These are phyloP conservation scores for Trypanosomatidae sp. DNA, from an alignment of 208 protist genomes.

Conservation along the genomic window DNA sequence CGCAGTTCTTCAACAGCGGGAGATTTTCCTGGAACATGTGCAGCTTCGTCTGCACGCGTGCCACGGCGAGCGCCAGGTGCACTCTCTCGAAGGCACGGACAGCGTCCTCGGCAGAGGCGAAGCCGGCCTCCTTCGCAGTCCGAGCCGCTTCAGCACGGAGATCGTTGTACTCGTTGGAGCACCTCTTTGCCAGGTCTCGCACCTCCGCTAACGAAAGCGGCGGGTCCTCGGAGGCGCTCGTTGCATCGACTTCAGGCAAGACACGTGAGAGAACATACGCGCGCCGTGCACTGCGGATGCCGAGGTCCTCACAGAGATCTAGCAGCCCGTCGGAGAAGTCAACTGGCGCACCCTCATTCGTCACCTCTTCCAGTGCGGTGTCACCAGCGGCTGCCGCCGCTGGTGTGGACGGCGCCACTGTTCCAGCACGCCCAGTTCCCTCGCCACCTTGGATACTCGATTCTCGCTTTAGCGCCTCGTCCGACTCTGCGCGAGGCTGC, in stretches of 20 bases:
- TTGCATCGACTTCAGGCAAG: conserved; percentile 19
- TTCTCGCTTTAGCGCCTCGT: background rate
- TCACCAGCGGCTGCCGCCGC: background rate
- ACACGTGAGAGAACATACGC: conserved; percentile 35
- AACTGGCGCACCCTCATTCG: background rate
- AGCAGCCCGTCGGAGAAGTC: conserved; percentile 6
- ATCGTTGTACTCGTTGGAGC: conserved; percentile 32
- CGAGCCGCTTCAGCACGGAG: conserved; percentile 6
- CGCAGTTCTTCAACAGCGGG: conserved; percentile 33
- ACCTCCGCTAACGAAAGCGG: conserved; percentile 28
- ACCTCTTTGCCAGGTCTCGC: conserved; percentile 23
- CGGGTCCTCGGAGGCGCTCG: conserved; percentile 3
- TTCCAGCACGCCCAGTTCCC: background rate
- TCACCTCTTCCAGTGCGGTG: background rate
- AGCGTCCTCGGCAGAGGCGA: conserved; percentile 16
- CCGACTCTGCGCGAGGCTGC: conserved; percentile 9
- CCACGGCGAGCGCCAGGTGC: conserved; percentile 27
- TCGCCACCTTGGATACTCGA: no score
- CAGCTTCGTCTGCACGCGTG: conserved; percentile 21
- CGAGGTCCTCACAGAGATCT: conserved; percentile 31
- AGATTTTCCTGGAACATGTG: conserved; percentile 29
- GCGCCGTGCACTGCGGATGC: conserved; percentile 41
- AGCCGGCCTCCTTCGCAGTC: conserved; percentile 8
- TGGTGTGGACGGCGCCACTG: background rate
- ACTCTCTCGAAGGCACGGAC: conserved; percentile 23